Evolutionary conservation across 1,284 basidiomycete genomes (phyloP), one percentile per base, ranked within the genome.

Genomic region (Rhodofomes roseus): DNA sequence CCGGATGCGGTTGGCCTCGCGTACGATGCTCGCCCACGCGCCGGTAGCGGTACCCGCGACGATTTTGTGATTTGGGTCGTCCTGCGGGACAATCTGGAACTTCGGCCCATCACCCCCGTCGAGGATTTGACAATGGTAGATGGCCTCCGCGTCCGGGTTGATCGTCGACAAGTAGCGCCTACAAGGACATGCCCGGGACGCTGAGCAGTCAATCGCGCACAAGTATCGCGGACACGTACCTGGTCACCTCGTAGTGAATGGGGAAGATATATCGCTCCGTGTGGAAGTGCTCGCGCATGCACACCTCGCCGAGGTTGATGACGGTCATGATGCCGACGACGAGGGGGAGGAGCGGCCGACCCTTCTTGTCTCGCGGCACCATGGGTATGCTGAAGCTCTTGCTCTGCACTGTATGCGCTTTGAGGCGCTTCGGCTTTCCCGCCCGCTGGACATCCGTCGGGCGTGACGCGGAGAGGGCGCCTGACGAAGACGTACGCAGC

Each of bases 181-280:
- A 62, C 29, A 60, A 43, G 59, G 37, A 48, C 25, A 39, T 55
- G n/a, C 43, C 43, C 22, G 61, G 62, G 57, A 70, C 56, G 59
- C 52, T 57, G 52, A 52, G 41, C 43, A 54, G 58, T 44, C 39
- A 63, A 23, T 62, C 40, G 59, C 31, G 25, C 50, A 34, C 36
- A 60, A 6, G 25, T 6, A 41, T 39, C 34, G 41, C 60, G 27
- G n/a, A 63, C 43, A 37, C 62, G 55, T 57, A 89, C 90, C 90
- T 79, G 3, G 84, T 89, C 4, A 91, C 89, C 70, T 91, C 87
- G 69, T 92, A 93, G 20, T 90, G 90, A 53, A 92, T 86, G 20
- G 90, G 90, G 67, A 90, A 93, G 63, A 93, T 92, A 70, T 92
- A 92, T 59, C 91, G 77, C 70, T 92, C 90, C 0, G 90, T 91